Base-by-base conservation (phyloP, 2,329 filamentous ascomycete species). In the Fusarium falciforme region DNA sequence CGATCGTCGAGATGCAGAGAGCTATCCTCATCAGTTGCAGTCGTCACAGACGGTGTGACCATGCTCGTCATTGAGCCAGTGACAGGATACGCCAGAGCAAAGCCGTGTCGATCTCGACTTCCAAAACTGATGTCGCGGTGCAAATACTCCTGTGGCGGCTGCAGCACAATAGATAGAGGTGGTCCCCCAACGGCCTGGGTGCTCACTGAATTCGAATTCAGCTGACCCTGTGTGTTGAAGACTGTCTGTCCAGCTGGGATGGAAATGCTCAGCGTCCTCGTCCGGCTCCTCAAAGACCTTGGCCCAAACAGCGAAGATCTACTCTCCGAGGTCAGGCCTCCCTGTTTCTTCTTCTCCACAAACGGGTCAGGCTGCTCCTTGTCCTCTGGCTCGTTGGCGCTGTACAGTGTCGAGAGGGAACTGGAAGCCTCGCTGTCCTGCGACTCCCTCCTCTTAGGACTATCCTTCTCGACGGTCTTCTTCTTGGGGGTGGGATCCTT, bases 341-440 rank as follows among this genome's bases (percentile, higher is more conserved):
- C 64, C 1, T 60, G 52, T 2, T 22, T 38, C 33, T 44, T 67
- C 6, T 38, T 64, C 58, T 81, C 81, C 1, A 82, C 74, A 55
- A 84, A 84, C 0, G 82, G 82, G 33, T 84, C 82, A 25, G 77
- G 54, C 17, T 71, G 61, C 4, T 78, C 72, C 20, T 80, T 80
- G 8, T 85, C 83, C 10, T 86, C 83, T 1, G 82, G 80, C 62
- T 89, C 87, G 33, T 88, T 87, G 57, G 86, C 87, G 67, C 88
- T 90, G 71, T 89, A 89, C 6, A 90, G 78, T 0, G 89, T 90
- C 5, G 89, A 90, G 6, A 90, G 80, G 3, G 87, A 85, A 42
- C 87, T 89, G 0, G 87, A 89, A 16, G 83, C 80, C 10, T 87
- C 83, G 70, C 86, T 89, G 5, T 83, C 81, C 5, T 78, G 66